Conservation (phyloP, 768 basidiomycete species). For the Hygrophorus pudorinus region DNA sequence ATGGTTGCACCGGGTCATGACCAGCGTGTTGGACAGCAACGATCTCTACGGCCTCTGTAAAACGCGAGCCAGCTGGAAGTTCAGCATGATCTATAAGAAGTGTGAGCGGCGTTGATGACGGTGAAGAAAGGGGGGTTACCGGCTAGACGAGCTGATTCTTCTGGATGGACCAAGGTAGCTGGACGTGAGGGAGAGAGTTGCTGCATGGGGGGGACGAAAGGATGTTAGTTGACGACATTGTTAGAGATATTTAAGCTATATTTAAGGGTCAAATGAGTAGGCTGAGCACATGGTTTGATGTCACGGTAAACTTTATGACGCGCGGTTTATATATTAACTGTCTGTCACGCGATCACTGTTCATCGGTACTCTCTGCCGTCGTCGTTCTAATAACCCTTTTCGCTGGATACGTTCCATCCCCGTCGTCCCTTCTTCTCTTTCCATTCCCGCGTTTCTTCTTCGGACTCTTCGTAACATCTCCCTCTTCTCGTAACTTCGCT, state of each 20-base stretch:
- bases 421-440: slow-evolving; percentile 56
- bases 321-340: background rate
- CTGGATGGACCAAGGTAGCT: slow-evolving; percentile 18
- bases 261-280: too few species aligned
- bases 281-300: too few species aligned
- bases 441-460: slow-evolving; percentile 11
- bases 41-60: slow-evolving; percentile 16
- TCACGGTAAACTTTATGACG: too few species aligned
- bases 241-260: too few species aligned
- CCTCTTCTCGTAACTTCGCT: slow-evolving; percentile 40
- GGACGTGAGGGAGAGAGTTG: background rate
- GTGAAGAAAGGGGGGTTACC: slow-evolving; percentile 15
- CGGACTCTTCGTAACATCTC: slow-evolving; percentile 20
- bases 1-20: slow-evolving; percentile 32
- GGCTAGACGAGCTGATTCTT: slow-evolving; percentile 12
- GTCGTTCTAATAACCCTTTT: slow-evolving; percentile 32
- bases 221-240: background rate
- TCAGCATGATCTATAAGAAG: slow-evolving; percentile 22
- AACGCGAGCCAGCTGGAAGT: slow-evolving; percentile 20
- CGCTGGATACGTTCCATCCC: slow-evolving; percentile 61
- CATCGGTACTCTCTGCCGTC: too few species aligned
- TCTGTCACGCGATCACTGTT: background rate
- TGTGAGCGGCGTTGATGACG: background rate
- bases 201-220: background rate
- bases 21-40: too few species aligned